A percentile compares a stretch with the other conserved stretches of the same genome.
These are phyloP conservation scores for Tephrocybe rancida DNA, from an alignment of 768 basidiomycete species.

Conservation along the genomic window DNA sequence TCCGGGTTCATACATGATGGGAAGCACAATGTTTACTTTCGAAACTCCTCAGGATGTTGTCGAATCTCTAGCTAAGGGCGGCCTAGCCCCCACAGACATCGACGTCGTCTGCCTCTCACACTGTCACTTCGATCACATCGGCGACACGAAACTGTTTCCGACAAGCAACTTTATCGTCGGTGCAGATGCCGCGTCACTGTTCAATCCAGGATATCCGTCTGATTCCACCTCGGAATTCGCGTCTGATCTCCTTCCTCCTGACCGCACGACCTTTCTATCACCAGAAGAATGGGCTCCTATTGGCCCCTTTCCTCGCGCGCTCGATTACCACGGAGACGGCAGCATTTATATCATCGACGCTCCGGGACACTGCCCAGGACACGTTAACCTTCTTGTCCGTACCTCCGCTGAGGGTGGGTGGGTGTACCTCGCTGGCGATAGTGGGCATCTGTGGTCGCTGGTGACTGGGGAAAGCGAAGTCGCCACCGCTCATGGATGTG, in stretches of 20 bases:
- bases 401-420: conserved; percentile 53
- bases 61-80: conserved; percentile 51
- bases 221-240: conserved; percentile 5
- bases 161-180: conserved; percentile 51
- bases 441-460: conserved; percentile 53
- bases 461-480: conserved; percentile 45
- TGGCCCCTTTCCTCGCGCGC: conserved; percentile 33
- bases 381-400: conserved; percentile 53
- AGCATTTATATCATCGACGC: conserved; percentile 59
- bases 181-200: conserved; percentile 31
- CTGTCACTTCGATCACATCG: conserved; percentile 55
- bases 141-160: conserved; percentile 46
- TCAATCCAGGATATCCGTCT: conserved; percentile 23
- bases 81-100: conserved; percentile 41
- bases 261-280: conserved; percentile 12
- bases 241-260: conserved; percentile 11
- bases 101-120: conserved; percentile 50
- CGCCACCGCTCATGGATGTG: conserved; percentile 35
- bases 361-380: conserved; percentile 56
- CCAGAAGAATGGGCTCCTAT: conserved; percentile 10
- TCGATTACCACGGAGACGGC: conserved; percentile 59
- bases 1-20: conserved; percentile 30
- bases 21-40: conserved; percentile 16
- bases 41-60: conserved; percentile 38
- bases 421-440: conserved; percentile 57